phyloP scores from a whole-genome alignment of 2,329 filamentous ascomycete genomes.

The Aspergillus persii region DNA sequence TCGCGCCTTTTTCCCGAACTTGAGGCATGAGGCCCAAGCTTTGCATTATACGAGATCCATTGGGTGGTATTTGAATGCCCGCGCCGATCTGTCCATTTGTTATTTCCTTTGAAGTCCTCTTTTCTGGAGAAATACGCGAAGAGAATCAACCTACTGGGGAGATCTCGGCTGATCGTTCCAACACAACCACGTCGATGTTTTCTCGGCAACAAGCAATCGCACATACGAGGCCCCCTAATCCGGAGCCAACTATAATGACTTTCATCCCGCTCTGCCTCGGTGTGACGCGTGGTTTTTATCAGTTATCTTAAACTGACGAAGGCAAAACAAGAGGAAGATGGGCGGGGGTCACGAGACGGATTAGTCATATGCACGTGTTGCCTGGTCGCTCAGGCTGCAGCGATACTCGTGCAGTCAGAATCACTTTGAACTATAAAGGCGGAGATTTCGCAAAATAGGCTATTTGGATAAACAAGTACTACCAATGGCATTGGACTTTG shows the following conservation, averaged over 20 bases:
- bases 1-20: slow-evolving; percentile 9
- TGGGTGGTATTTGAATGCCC: slow-evolving; percentile 30
- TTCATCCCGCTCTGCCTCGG: slow-evolving; percentile 3
- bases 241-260: slow-evolving; percentile 20
- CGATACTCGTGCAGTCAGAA: no score
- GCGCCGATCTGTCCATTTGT: slow-evolving; percentile 19
- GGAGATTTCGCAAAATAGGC: no score
- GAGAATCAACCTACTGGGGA: not conserved
- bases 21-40: slow-evolving; percentile 15
- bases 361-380: no score
- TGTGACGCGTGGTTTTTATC: no score
- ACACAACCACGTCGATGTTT: slow-evolving; percentile 19
- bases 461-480: no score
- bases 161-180: slow-evolving; percentile 20
- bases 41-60: slow-evolving; percentile 20
- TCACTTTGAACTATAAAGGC: no score
- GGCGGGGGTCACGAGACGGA: no score
- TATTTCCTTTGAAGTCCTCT: not conserved
- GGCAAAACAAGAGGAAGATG: no score
- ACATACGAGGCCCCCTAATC: slow-evolving; percentile 23
- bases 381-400: no score
- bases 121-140: not conserved
- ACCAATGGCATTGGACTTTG: no score
- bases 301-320: no score
- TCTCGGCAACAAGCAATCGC: slow-evolving; percentile 24